Conservation (phyloP, 1,139 yeast species). For the Yamadazyma triangularis region DNA sequence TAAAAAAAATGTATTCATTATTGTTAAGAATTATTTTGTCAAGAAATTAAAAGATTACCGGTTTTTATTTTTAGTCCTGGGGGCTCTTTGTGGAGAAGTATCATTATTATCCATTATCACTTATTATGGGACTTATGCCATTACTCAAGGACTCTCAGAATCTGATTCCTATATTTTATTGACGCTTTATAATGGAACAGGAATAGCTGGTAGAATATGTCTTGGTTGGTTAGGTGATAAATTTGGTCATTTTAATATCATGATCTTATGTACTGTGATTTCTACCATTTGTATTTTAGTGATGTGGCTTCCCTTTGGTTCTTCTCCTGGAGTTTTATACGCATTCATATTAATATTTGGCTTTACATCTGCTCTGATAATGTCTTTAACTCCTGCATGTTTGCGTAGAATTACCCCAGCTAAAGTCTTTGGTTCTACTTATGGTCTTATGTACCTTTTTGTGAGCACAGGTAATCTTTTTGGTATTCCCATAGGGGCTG, state of each 20-base stretch:
- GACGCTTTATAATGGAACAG: conserved; percentile 37
- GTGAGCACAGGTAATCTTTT: conserved; percentile 36
- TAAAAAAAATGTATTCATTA: neutral
- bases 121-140: conserved; percentile 40
- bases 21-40: conserved; percentile 16
- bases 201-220: conserved; percentile 33
- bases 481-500: conserved; percentile 43
- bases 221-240: conserved; percentile 38
- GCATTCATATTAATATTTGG: conserved; percentile 22
- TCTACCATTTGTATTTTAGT: conserved; percentile 27
- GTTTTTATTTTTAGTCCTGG: conserved; percentile 23
- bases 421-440: conserved; percentile 34
- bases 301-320: conserved; percentile 40
- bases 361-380: conserved; percentile 27
- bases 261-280: conserved; percentile 31
- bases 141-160: conserved; percentile 35
- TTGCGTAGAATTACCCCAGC: conserved; percentile 33
- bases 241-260: conserved; percentile 36
- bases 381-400: conserved; percentile 37
- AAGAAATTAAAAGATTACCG: conserved; percentile 19
- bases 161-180: conserved; percentile 32
- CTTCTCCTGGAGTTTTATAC: conserved; percentile 23
- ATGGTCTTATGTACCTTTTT: conserved; percentile 35
- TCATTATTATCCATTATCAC: conserved; percentile 49
- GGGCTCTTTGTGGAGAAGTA: conserved; percentile 50